These are phyloP conservation scores for Ceratocystis cacaofunesta DNA, from an alignment of 2,329 filamentous ascomycete genomes.

Conservation along the genomic window DNA sequence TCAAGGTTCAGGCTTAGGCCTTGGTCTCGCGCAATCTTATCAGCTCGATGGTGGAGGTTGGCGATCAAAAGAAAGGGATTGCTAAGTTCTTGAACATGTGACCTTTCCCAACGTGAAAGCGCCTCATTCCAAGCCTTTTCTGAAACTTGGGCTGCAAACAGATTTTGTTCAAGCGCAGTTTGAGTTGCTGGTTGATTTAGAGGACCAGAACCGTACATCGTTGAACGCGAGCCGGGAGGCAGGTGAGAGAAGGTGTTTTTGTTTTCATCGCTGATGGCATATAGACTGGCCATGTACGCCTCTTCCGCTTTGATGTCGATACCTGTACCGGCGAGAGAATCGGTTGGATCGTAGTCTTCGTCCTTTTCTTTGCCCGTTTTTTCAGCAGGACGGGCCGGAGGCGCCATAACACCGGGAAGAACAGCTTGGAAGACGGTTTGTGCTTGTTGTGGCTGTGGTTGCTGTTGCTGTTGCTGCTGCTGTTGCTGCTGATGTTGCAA, in stretches of 20 bases:
- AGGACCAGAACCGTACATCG: constrained; percentile 50
- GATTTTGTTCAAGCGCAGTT: constrained; percentile 33
- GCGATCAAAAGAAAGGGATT: constrained; percentile 58
- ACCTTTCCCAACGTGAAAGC: constrained; percentile 44
- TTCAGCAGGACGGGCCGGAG: constrained; percentile 46
- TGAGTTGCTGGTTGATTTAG: constrained; percentile 46
- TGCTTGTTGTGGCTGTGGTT: constrained; percentile 3
- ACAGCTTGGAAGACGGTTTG: constrained; percentile 17
- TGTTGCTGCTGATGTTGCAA: background rate
- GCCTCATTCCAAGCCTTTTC: constrained; percentile 52
- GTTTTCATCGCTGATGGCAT: constrained; percentile 28
- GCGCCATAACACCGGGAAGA: constrained; percentile 36
- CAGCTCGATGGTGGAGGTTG: constrained; percentile 41
- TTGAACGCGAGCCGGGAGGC: constrained; percentile 37
- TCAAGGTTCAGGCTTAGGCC: constrained; percentile 42
- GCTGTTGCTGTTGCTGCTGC: background rate
- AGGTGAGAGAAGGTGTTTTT: constrained; percentile 34
- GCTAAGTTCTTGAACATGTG: constrained; percentile 52
- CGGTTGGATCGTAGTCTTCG: constrained; percentile 63
- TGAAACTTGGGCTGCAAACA: constrained; percentile 49
- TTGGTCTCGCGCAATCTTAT: constrained; percentile 44
- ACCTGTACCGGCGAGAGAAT: constrained; percentile 70
- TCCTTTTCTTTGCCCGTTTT: constrained; percentile 45
- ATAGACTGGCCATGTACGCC: constrained; percentile 54
- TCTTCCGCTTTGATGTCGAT: constrained; percentile 81